Evolutionary conservation across 345 rosid genomes (phyloP).

Genomic region (Syzygium jambos): DNA sequence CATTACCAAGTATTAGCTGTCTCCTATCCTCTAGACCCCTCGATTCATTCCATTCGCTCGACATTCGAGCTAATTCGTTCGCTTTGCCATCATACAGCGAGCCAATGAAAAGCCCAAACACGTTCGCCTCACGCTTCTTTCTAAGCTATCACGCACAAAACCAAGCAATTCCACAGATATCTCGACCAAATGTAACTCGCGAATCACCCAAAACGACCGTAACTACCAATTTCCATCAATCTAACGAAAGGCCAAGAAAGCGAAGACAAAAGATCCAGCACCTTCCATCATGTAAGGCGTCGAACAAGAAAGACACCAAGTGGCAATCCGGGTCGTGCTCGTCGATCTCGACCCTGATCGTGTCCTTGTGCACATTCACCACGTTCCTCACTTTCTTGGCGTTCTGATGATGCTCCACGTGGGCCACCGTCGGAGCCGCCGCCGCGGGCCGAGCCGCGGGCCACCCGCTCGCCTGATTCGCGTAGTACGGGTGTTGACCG

Average conservation of each 20-base stretch:
- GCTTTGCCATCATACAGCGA: neutral
- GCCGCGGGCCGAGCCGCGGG: constrained; percentile 5
- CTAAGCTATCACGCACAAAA: neutral
- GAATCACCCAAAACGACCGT: neutral
- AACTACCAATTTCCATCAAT: neutral
- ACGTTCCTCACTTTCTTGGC: constrained; percentile 89
- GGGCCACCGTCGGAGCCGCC: constrained; percentile 24
- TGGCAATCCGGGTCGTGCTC: constrained; percentile 55
- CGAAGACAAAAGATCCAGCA: constrained; percentile 5
- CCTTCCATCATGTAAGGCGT: constrained; percentile 89
- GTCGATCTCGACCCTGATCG: constrained; percentile 57
- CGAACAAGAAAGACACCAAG: constrained; percentile 83
- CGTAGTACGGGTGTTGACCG: constrained; percentile 44
- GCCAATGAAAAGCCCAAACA: neutral
- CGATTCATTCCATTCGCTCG: neutral
- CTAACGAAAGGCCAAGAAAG: neutral
- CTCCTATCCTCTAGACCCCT: neutral
- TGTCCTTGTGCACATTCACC: constrained; percentile 83
- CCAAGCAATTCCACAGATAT: neutral
- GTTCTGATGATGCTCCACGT: constrained; percentile 60
- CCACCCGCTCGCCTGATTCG: constrained; percentile 45
- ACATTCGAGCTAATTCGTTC: neutral
- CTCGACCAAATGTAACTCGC: neutral
- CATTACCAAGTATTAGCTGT: neutral
- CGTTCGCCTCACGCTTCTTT: neutral